Evolutionary conservation across 2,329 filamentous ascomycete genomes (phyloP).

Genomic region (Neurospora sp.): DNA sequence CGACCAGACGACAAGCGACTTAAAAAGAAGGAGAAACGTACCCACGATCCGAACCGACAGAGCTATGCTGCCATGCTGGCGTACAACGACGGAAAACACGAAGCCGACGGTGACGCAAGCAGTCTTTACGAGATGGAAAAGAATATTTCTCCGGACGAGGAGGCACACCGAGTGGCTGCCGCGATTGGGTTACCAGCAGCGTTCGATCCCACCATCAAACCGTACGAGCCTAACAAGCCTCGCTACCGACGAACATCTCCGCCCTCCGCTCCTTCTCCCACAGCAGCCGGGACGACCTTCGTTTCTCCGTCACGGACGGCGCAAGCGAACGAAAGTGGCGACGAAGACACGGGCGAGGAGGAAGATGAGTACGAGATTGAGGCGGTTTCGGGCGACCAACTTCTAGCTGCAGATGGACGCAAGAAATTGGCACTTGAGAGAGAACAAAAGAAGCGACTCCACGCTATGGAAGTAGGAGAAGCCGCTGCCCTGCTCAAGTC

Average conservation of each 20-base stretch:
- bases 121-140: slow-evolving; percentile 45
- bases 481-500: slow-evolving; percentile 37
- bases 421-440: slow-evolving; percentile 30
- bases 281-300: slow-evolving; percentile 4
- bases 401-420: slow-evolving; percentile 24
- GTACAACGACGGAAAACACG: slow-evolving; percentile 46
- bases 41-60: slow-evolving; percentile 63
- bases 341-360: slow-evolving; percentile 33
- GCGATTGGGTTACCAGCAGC: slow-evolving; percentile 51
- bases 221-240: slow-evolving; percentile 26
- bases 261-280: slow-evolving; percentile 6
- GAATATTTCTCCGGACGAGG: slow-evolving; percentile 46
- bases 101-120: slow-evolving; percentile 45
- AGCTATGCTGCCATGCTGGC: slow-evolving; percentile 72
- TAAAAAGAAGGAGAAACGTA: slow-evolving; percentile 81
- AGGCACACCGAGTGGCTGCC: slow-evolving; percentile 54
- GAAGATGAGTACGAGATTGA: slow-evolving; percentile 34
- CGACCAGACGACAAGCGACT: slow-evolving; percentile 77
- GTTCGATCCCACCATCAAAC: slow-evolving; percentile 55
- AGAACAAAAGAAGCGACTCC: slow-evolving; percentile 43
- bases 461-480: slow-evolving; percentile 51
- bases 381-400: slow-evolving; percentile 26
- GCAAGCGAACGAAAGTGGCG: slow-evolving; percentile 26
- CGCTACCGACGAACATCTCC: slow-evolving; percentile 8
- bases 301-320: slow-evolving; percentile 13